Conservation (phyloP, 768 basidiomycete genomes). For the Mrakia gelida region DNA sequence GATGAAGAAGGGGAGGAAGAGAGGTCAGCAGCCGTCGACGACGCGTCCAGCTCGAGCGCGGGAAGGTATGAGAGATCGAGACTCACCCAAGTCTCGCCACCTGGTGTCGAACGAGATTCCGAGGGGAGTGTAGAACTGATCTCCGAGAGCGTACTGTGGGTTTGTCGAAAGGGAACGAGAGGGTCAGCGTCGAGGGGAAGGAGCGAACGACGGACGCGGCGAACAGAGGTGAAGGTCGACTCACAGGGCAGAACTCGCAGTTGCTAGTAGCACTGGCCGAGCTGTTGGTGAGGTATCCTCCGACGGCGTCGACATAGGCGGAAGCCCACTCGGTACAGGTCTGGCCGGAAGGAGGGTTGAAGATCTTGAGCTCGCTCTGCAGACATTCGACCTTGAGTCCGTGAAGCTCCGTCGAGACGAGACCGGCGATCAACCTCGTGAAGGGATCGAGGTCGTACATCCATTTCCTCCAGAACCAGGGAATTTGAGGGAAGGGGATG, state of each 20-base stretch:
- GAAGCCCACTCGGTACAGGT: constrained; percentile 67
- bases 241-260: constrained; percentile 65
- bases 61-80: background rate
- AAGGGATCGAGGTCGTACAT: constrained; percentile 46
- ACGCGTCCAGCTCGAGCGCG: background rate
- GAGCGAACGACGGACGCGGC: no score
- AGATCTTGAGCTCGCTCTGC: constrained; percentile 62
- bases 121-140: constrained; percentile 64
- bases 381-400: constrained; percentile 62
- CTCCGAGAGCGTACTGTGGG: constrained; percentile 50
- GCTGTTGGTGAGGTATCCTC: constrained; percentile 63
- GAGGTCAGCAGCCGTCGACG: background rate
- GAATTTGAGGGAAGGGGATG: constrained; percentile 54
- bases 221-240: constrained; percentile 30
- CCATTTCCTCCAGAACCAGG: constrained; percentile 56
- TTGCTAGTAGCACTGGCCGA: constrained; percentile 57
- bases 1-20: background rate
- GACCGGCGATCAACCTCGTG: constrained; percentile 57
- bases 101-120: constrained; percentile 61
- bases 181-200: background rate
- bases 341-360: constrained; percentile 68
- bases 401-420: constrained; percentile 72
- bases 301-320: constrained; percentile 58
- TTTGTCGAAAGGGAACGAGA: constrained; percentile 15
- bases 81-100: constrained; percentile 59